These are phyloP conservation scores for Theobroma cacao DNA, from an alignment of 345 rosid species.

Conservation along the genomic window DNA sequence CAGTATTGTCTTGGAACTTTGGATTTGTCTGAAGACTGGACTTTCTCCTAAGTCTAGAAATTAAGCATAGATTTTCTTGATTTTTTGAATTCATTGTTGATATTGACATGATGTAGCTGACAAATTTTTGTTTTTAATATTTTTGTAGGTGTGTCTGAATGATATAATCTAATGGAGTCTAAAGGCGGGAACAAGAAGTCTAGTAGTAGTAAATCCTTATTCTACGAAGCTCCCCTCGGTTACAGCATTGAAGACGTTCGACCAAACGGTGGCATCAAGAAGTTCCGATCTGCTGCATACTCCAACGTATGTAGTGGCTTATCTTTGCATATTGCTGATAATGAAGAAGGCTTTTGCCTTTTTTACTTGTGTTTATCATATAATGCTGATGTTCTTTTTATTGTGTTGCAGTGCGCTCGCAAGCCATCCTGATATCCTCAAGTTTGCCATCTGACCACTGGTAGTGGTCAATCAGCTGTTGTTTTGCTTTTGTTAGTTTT, in stretches of 20 bases:
- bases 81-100: not conserved
- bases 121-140: not conserved
- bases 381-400: not conserved
- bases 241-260: constrained; percentile 92
- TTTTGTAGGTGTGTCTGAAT: constrained; percentile 42
- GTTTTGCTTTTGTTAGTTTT: constrained; percentile 21
- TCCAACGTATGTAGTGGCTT: constrained; percentile 56
- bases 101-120: not conserved
- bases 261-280: constrained; percentile 88
- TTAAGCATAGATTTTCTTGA: not conserved
- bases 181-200: constrained; percentile 83
- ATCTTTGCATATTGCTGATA: not conserved
- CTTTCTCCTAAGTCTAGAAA: not conserved
- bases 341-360: not conserved
- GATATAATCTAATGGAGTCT: constrained; percentile 86
- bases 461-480: constrained; percentile 26
- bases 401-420: constrained; percentile 57
- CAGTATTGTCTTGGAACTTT: too few species aligned
- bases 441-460: constrained; percentile 28
- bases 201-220: constrained; percentile 49
- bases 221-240: constrained; percentile 92
- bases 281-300: constrained; percentile 91
- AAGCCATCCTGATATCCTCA: constrained; percentile 59
- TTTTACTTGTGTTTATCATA: not conserved
- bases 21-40: not conserved